Percentiles rank a stretch among this genome's conserved stretches.
These are phyloP conservation scores for Monilinia laxa DNA, from an alignment of 2,329 filamentous ascomycete genomes.

Conservation along the genomic window DNA sequence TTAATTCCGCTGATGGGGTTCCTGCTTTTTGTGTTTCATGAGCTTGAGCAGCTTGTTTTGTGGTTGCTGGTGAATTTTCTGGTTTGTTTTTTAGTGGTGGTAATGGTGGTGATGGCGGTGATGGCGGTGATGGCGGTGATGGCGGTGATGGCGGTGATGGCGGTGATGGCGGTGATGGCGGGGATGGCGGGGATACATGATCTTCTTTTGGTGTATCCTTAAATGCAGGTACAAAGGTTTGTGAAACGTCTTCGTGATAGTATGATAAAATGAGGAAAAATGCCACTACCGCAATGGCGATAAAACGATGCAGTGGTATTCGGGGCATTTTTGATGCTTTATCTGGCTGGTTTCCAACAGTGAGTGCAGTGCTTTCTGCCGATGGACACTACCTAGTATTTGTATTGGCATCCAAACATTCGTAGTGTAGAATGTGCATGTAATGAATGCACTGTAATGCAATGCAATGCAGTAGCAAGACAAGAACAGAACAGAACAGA, in stretches of 20 bases:
- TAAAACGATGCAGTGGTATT: conserved; percentile 18
- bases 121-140: too few relatives aligned
- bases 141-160: too few relatives aligned
- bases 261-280: conserved; percentile 19
- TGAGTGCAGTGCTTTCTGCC: background rate
- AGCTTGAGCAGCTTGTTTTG: background rate
- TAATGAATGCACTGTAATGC: background rate
- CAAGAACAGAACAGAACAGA: background rate
- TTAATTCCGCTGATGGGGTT: background rate
- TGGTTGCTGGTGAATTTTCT: conserved; percentile 1
- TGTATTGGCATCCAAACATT: background rate
- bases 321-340: conserved; percentile 16
- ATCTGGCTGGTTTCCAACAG: background rate
- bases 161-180: too few relatives aligned
- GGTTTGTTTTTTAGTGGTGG: background rate
- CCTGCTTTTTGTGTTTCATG: conserved; percentile 1
- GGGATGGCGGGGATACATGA: background rate
- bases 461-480: conserved; percentile 3
- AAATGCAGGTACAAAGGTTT: conserved; percentile 12
- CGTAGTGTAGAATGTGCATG: background rate
- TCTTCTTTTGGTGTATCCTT: conserved; percentile 12
- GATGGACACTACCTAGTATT: background rate
- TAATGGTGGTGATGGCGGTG: too few relatives aligned
- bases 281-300: conserved; percentile 13
- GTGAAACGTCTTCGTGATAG: conserved; percentile 19